These are phyloP conservation scores for Dactylellina parvicollis DNA, from an alignment of 2,329 filamentous ascomycete genomes.

Conservation along the genomic window DNA sequence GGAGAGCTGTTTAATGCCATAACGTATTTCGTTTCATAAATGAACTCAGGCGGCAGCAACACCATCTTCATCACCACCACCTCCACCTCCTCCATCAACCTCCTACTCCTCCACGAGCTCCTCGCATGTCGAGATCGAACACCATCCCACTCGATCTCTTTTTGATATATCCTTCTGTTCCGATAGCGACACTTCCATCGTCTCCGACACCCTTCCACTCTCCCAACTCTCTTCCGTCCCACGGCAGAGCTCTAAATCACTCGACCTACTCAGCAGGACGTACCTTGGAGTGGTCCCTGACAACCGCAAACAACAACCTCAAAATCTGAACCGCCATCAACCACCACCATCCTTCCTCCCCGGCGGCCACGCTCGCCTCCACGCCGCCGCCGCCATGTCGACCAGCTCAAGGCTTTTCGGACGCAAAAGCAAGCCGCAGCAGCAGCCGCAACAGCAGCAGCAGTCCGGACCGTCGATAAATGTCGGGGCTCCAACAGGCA, in stretches of 20 bases:
- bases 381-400: conserved; percentile 31
- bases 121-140: neutral
- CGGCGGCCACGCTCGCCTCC: conserved; percentile 22
- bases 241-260: conserved; percentile 10
- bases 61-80: neutral
- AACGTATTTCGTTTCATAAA: conserved; percentile 50
- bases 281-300: neutral
- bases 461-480: conserved; percentile 14
- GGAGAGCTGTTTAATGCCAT: conserved; percentile 42
- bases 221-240: neutral
- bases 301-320: conserved; percentile 12
- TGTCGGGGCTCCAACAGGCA: conserved; percentile 40
- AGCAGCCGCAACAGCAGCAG: conserved; percentile 27
- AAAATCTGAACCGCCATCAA: conserved; percentile 13
- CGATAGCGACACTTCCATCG: neutral
- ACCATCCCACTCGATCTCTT: neutral
- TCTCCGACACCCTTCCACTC: neutral
- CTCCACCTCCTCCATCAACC: conserved; percentile 7
- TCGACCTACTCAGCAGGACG: conserved; percentile 5
- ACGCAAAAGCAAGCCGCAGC: conserved; percentile 40
- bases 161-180: conserved; percentile 10
- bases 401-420: conserved; percentile 51
- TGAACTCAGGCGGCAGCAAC: conserved; percentile 25
- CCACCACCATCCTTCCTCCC: conserved; percentile 10
- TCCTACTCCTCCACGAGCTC: neutral